These are phyloP conservation scores for Phialocephala subalpina DNA, from an alignment of 2,329 filamentous ascomycete species.

Conservation along the genomic window DNA sequence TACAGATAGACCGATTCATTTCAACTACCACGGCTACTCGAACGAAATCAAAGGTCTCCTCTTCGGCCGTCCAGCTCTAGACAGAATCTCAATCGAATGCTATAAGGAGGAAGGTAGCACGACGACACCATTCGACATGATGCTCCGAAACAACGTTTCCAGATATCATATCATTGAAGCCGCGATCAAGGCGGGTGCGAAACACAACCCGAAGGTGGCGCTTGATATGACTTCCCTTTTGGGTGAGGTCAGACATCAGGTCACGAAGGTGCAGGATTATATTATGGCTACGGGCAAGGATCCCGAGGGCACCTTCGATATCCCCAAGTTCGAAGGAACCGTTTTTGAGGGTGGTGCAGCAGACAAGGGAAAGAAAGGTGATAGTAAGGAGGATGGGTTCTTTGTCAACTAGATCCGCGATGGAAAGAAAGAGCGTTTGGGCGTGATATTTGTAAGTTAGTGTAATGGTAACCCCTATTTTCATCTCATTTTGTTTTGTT, in stretches of 20 bases:
- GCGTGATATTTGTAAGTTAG: not conserved
- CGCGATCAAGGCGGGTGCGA: conserved; percentile 58
- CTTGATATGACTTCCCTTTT: conserved; percentile 54
- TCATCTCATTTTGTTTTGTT: no score
- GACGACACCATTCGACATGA: conserved; percentile 75
- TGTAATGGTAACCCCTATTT: not conserved
- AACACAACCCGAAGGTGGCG: conserved; percentile 56
- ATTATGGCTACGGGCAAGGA: conserved; percentile 61
- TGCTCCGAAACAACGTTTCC: conserved; percentile 67
- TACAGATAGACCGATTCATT: conserved; percentile 60
- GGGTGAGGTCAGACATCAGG: conserved; percentile 55
- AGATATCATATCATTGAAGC: conserved; percentile 65
- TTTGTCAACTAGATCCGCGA: conserved; percentile 40
- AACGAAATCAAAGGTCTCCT: conserved; percentile 67
- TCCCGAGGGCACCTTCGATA: conserved; percentile 59
- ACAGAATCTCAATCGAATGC: conserved; percentile 62
- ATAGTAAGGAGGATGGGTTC: conserved; percentile 40
- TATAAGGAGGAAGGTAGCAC: conserved; percentile 73
- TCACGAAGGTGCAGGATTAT: conserved; percentile 58
- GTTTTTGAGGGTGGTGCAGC: conserved; percentile 32
- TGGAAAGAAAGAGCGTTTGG: not conserved
- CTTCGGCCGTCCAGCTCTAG: conserved; percentile 61
- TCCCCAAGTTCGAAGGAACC: conserved; percentile 51
- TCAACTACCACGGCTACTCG: conserved; percentile 74
- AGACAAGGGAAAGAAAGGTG: conserved; percentile 15